These are phyloP conservation scores for Gynochthodes officinalis DNA, from an alignment of 257 asterid species.

Conservation along the genomic window DNA sequence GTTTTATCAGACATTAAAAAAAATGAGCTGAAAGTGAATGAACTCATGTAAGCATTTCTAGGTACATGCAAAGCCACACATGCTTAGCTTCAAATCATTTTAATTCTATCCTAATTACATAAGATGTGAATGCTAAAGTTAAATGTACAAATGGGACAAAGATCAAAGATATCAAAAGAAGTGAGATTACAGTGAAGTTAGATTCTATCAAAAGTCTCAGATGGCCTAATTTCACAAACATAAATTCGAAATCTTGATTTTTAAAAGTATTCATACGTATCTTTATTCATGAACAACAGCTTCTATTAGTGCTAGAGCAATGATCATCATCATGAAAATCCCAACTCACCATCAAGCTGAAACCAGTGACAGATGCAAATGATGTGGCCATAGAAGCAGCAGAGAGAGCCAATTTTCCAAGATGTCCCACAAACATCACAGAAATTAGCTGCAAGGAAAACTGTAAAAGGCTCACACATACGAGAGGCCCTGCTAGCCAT, in stretches of 20 bases:
- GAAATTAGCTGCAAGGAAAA: constrained; percentile 67
- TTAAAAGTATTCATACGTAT: too few relatives aligned
- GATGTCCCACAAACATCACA: constrained; percentile 85
- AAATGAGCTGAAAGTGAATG: not conserved
- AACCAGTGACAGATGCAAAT: constrained; percentile 85
- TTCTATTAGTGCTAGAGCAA: too few relatives aligned
- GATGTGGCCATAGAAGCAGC: constrained; percentile 90
- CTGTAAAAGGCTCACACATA: constrained; percentile 53
- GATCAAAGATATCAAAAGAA: not conserved
- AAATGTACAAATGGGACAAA: not conserved
- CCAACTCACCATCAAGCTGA: constrained; percentile 54
- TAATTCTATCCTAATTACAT: too few relatives aligned
- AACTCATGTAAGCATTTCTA: not conserved
- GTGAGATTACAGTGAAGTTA: not conserved
- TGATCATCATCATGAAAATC: not conserved
- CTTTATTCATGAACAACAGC: not conserved
- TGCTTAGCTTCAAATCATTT: too few relatives aligned
- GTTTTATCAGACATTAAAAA: not conserved
- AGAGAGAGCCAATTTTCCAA: constrained; percentile 63
- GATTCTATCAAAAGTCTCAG: not conserved
- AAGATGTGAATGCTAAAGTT: too few relatives aligned
- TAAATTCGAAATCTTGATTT: too few relatives aligned
- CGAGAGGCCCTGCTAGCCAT: constrained; percentile 81
- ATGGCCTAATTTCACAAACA: not conserved
- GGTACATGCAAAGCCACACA: not conserved